Conservation (phyloP, 768 basidiomycete species). For the Phaffia australis region DNA sequence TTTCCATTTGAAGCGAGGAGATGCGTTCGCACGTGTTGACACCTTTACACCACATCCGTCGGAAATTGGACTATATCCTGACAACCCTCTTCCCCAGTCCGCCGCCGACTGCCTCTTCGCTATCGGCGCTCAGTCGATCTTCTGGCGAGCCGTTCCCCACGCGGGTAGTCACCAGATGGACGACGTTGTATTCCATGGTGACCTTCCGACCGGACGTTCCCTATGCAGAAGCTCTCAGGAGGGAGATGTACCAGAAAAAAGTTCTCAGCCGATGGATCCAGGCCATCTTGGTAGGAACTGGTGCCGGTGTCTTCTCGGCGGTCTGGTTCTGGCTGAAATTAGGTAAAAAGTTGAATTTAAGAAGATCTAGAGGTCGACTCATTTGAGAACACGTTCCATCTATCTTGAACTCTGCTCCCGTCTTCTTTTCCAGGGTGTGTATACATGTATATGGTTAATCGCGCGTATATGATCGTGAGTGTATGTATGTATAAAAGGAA, state of each 20-base stretch:
- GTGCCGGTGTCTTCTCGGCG: no score
- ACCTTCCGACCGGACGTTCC: slow-evolving; percentile 93
- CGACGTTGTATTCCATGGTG: slow-evolving; percentile 92
- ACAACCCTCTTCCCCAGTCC: slow-evolving; percentile 31
- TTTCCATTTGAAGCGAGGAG: slow-evolving; percentile 53
- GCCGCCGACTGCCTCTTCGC: slow-evolving; percentile 27
- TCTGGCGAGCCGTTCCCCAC: slow-evolving; percentile 49
- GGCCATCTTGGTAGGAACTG: no score
- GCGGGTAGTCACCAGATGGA: slow-evolving; percentile 57
- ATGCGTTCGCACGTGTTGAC: slow-evolving; percentile 90
- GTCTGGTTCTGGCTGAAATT: no score
- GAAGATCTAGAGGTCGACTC: no score
- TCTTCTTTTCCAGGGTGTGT: no score
- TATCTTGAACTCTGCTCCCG: no score
- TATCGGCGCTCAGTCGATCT: slow-evolving; percentile 9
- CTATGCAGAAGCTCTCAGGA: slow-evolving; percentile 67
- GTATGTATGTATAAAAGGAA: no score
- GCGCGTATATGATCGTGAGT: no score
- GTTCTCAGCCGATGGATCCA: slow-evolving; percentile 33
- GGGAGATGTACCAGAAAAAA: slow-evolving; percentile 57
- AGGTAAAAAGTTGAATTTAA: no score
- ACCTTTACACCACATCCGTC: slow-evolving; percentile 63
- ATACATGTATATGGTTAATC: no score
- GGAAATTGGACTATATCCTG: slow-evolving; percentile 61
- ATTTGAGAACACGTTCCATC: no score